Conservation (phyloP, 78 protist species). For the Dictyostelium capitatum region DNA sequence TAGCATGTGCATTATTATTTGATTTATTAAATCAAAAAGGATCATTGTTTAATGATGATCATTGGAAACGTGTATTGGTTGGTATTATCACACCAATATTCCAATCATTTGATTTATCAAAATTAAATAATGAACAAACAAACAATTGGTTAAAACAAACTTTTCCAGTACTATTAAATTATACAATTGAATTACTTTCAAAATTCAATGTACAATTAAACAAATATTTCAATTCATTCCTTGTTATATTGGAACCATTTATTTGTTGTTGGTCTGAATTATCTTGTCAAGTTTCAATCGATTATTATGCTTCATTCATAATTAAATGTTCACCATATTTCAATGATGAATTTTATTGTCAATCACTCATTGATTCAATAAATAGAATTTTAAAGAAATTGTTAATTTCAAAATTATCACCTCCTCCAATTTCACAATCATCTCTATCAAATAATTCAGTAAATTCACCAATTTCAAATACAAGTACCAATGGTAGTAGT, state of each 20-base stretch:
- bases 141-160: conserved; percentile 46
- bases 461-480: neutral
- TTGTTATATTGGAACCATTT: conserved; percentile 28
- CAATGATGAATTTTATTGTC: conserved; percentile 29
- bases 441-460: neutral
- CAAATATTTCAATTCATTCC: neutral
- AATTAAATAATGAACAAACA: neutral
- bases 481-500: too few relatives aligned
- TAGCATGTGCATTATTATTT: conserved; percentile 29
- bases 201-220: neutral
- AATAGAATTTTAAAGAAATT: conserved; percentile 17
- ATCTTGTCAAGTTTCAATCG: neutral
- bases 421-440: neutral
- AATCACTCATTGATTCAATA: neutral
- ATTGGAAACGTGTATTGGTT: conserved; percentile 19
- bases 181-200: neutral
- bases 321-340: conserved; percentile 6
- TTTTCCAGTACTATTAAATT: conserved; percentile 9
- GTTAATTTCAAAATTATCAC: conserved; percentile 22
- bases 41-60: neutral
- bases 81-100: conserved; percentile 4
- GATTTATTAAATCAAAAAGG: conserved; percentile 1
- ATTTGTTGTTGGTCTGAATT: conserved; percentile 25
- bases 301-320: conserved; percentile 13
- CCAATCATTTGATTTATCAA: neutral